A percentile compares a stretch with the other conserved stretches of the same genome.
These are phyloP conservation scores for Sclerotinia minor DNA, from an alignment of 2,329 filamentous ascomycete species.

Conservation along the genomic window DNA sequence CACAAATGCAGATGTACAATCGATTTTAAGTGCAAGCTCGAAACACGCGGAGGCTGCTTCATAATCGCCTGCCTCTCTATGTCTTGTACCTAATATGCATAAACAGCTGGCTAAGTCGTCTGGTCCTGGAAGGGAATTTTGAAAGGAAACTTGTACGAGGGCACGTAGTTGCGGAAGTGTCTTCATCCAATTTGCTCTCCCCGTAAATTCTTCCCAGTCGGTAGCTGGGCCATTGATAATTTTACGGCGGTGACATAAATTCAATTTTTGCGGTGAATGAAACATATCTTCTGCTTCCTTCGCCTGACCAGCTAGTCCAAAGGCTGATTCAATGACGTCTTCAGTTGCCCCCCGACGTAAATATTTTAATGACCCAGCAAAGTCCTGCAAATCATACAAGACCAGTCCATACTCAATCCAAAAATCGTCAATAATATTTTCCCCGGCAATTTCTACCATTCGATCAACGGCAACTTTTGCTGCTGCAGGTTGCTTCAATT, in stretches of 20 bases:
- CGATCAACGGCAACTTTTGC: slow-evolving; percentile 7
- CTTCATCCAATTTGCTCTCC: slow-evolving; percentile 22
- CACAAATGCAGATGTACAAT: slow-evolving; percentile 8
- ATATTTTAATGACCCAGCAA: slow-evolving; percentile 7
- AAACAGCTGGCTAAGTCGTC: slow-evolving; percentile 9
- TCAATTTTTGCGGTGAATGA: slow-evolving; percentile 5
- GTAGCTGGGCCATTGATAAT: slow-evolving; percentile 4
- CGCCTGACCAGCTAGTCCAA: background rate
- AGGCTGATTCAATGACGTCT: slow-evolving; percentile 16
- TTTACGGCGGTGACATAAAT: slow-evolving; percentile 4
- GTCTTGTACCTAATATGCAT: slow-evolving; percentile 15
- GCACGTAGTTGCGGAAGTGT: slow-evolving; percentile 7
- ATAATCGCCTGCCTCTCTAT: background rate
- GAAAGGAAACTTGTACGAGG: slow-evolving; percentile 12
- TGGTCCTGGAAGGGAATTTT: background rate
- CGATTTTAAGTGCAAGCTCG: slow-evolving; percentile 10
- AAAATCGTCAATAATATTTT: background rate
- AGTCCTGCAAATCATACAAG: slow-evolving; percentile 5
- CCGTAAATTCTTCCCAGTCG: slow-evolving; percentile 13
- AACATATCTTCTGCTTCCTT: slow-evolving; percentile 17
- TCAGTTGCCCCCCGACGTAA: slow-evolving; percentile 6
- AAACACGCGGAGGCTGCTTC: slow-evolving; percentile 13
- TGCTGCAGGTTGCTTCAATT: slow-evolving; percentile 12
- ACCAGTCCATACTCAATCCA: slow-evolving; percentile 17
- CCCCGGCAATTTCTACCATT: slow-evolving; percentile 4